Percentiles rank a stretch among this genome's conserved stretches.
Conservation (phyloP, 2,329 filamentous ascomycete genomes). For the Aspergillus calidoustus region DNA sequence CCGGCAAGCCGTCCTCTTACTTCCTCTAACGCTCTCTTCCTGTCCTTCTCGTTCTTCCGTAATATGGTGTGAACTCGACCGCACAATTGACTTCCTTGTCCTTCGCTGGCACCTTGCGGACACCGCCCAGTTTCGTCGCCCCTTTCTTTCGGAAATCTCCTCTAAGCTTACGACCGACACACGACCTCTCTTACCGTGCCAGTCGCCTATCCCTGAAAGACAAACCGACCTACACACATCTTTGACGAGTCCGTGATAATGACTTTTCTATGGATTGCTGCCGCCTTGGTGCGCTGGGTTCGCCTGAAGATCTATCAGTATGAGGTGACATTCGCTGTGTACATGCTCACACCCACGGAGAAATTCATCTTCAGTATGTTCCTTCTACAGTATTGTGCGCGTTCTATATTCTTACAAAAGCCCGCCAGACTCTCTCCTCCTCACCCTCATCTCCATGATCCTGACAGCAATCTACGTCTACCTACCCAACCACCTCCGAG, state of each 20-base stretch:
- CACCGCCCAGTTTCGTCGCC: neutral
- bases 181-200: neutral
- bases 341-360: conserved; percentile 96
- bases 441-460: conserved; percentile 85
- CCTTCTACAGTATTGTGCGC: neutral
- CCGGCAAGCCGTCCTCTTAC: neutral
- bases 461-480: conserved; percentile 87
- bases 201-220: neutral
- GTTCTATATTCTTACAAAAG: neutral
- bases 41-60: neutral
- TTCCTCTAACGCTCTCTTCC: neutral
- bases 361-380: conserved; percentile 94
- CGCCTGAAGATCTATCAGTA: conserved; percentile 97
- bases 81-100: conserved; percentile 2
- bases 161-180: neutral
- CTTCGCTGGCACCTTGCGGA: neutral
- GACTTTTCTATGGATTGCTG: conserved; percentile 45
- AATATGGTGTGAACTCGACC: neutral
- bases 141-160: neutral
- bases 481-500: conserved; percentile 86
- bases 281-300: conserved; percentile 76
- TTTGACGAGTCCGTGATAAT: conserved; percentile 24
- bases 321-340: conserved; percentile 93
- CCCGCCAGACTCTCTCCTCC: conserved; percentile 78
- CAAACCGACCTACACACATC: neutral